Evolutionary conservation across 371 early-diverging fungal species (phyloP).

Genomic region (Coemansia sp.): DNA sequence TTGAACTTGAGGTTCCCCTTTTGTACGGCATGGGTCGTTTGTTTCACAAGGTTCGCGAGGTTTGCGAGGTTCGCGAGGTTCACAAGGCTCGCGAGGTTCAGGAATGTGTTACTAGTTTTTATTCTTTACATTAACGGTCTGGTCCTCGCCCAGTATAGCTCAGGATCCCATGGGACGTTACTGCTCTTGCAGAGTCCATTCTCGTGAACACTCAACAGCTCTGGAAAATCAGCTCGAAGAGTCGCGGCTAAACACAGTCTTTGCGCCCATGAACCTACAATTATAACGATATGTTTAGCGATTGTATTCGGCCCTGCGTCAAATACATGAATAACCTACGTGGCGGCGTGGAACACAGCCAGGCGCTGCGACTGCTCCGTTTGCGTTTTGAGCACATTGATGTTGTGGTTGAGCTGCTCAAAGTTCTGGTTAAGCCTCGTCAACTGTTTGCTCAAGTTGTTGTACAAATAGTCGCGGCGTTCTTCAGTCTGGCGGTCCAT

Average conservation of each 20-base stretch:
- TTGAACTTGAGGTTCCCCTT: too few relatives aligned
- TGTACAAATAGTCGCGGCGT: constrained; percentile 42
- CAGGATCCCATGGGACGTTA: neutral
- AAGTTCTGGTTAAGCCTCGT: constrained; percentile 41
- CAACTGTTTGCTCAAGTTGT: constrained; percentile 44
- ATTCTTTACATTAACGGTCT: too few relatives aligned
- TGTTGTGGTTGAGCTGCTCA: constrained; percentile 35
- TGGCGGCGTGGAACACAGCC: constrained; percentile 38
- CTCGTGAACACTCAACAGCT: too few relatives aligned
- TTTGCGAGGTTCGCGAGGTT: too few relatives aligned
- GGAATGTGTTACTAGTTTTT: too few relatives aligned
- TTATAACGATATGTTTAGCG: neutral
- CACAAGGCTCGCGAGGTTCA: too few relatives aligned
- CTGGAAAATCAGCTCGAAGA: too few relatives aligned
- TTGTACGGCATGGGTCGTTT: too few relatives aligned
- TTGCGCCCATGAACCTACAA: constrained; percentile 46
- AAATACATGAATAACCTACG: constrained; percentile 15
- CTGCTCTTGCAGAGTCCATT: neutral
- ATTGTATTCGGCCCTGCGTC: too few relatives aligned
- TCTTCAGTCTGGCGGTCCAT: constrained; percentile 43
- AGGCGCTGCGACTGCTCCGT: constrained; percentile 43
- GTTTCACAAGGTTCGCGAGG: too few relatives aligned
- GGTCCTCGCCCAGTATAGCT: too few relatives aligned
- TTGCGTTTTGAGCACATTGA: constrained; percentile 27
- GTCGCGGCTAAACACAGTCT: constrained; percentile 25